These are phyloP conservation scores for Plasmodium reichenowi DNA, from an alignment of 169 alveolate genomes.

Conservation along the genomic window DNA sequence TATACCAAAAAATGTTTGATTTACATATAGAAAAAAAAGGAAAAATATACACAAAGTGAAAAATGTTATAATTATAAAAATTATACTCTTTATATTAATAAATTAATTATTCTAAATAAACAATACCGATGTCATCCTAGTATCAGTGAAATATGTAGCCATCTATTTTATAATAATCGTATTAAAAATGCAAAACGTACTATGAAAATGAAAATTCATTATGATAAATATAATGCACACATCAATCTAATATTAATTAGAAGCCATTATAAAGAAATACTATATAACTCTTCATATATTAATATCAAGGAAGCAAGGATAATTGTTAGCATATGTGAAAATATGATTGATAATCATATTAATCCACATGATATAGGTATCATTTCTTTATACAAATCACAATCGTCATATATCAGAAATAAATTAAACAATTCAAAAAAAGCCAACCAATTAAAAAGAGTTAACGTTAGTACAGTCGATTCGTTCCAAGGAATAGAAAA, in stretches of 20 bases:
- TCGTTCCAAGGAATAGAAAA: constrained; percentile 75
- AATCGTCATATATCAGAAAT: constrained; percentile 17
- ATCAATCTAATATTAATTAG: constrained; percentile 24
- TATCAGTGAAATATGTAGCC: constrained; percentile 63
- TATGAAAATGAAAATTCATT: constrained; percentile 10
- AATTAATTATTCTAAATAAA: constrained; percentile 40
- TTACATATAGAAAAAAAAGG: constrained; percentile 14
- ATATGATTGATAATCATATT: constrained; percentile 36
- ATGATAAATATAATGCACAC: constrained; percentile 25
- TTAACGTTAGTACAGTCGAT: constrained; percentile 75
- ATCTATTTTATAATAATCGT: constrained; percentile 44
- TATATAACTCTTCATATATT: constrained; percentile 10
- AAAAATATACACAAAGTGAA: not conserved
- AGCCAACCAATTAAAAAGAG: constrained; percentile 4
- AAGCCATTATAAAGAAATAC: constrained; percentile 13
- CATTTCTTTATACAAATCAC: constrained; percentile 21
- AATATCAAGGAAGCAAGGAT: constrained; percentile 33
- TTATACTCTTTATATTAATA: constrained; percentile 1
- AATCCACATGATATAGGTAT: constrained; percentile 48
- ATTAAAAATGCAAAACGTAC: constrained; percentile 49
- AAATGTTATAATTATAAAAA: not conserved
- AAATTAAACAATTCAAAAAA: constrained; percentile 22
- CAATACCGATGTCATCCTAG: constrained; percentile 75
- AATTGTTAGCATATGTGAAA: constrained; percentile 62
- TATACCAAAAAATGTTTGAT: constrained; percentile 41